These are phyloP conservation scores for Pythium utonaiense DNA, from an alignment of 352 stramenopile species.

Conservation along the genomic window DNA sequence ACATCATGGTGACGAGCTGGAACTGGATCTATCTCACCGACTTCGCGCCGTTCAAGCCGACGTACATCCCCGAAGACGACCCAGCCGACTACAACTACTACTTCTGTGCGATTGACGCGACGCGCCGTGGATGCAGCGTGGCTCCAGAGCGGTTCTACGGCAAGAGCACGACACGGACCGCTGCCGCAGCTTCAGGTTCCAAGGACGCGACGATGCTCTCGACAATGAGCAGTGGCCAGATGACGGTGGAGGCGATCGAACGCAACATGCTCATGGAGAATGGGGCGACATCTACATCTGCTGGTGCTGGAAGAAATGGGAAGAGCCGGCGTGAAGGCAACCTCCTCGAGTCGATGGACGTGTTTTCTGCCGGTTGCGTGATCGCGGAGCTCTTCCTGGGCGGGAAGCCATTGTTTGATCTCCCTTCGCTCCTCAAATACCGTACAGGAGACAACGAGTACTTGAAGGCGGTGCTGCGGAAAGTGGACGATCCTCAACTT, in stretches of 20 bases:
- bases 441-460: conserved; percentile 70
- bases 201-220: conserved; percentile 51
- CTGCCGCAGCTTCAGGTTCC: conserved; percentile 21
- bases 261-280: conserved; percentile 64
- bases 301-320: conserved; percentile 5
- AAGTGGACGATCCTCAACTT: conserved; percentile 89
- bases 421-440: conserved; percentile 89
- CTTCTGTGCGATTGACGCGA: conserved; percentile 84
- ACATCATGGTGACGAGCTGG: conserved; percentile 97
- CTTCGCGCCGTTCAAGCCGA: conserved; percentile 95
- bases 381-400: conserved; percentile 96
- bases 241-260: conserved; percentile 43
- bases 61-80: conserved; percentile 94
- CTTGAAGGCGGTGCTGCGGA: conserved; percentile 85
- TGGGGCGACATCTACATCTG: conserved; percentile 17
- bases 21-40: conserved; percentile 97
- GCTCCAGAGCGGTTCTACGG: conserved; percentile 92
- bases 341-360: conserved; percentile 93
- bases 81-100: conserved; percentile 96
- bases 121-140: conserved; percentile 92
- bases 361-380: conserved; percentile 98
- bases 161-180: conserved; percentile 13
- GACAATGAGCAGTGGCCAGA: conserved; percentile 31
- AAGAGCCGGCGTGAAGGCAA: conserved; percentile 51
- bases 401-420: conserved; percentile 93